Conservation (phyloP, 116 monocot genomes). For the Papilionanthe hybrid region DNA sequence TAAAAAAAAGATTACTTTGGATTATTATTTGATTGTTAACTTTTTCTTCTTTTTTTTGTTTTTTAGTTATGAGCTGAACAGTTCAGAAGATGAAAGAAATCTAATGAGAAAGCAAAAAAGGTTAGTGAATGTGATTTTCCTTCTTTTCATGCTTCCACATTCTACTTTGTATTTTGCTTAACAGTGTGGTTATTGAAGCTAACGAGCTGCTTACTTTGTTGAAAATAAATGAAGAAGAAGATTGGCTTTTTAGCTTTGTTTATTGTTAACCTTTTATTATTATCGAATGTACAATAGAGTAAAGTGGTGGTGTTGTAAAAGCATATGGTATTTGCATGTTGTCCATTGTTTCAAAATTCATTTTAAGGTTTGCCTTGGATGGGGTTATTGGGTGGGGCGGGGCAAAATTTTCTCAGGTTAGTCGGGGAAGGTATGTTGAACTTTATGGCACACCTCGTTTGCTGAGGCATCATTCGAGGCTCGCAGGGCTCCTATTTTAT, state of each 20-base stretch:
- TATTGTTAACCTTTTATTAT: too few relatives aligned
- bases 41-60: not conserved
- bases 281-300: too few relatives aligned
- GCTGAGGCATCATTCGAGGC: too few relatives aligned
- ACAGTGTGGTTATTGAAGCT: not conserved
- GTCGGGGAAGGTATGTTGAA: too few relatives aligned
- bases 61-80: conserved; percentile 44
- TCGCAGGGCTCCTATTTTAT: too few relatives aligned
- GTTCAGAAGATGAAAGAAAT: conserved; percentile 52
- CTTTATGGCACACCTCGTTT: too few relatives aligned
- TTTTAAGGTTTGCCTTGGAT: too few relatives aligned
- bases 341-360: too few relatives aligned
- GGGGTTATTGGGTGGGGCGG: too few relatives aligned
- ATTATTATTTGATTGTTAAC: not conserved
- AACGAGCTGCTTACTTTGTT: not conserved
- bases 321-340: too few relatives aligned
- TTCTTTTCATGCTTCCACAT: not conserved
- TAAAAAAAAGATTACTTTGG: not conserved
- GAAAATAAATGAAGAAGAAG: not conserved
- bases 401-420: too few relatives aligned
- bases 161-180: not conserved
- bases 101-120: conserved; percentile 21
- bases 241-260: not conserved
- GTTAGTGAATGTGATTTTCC: conserved; percentile 3
- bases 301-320: too few relatives aligned